Conservation (phyloP, 768 basidiomycete genomes). For the Boletellus emodensis region DNA sequence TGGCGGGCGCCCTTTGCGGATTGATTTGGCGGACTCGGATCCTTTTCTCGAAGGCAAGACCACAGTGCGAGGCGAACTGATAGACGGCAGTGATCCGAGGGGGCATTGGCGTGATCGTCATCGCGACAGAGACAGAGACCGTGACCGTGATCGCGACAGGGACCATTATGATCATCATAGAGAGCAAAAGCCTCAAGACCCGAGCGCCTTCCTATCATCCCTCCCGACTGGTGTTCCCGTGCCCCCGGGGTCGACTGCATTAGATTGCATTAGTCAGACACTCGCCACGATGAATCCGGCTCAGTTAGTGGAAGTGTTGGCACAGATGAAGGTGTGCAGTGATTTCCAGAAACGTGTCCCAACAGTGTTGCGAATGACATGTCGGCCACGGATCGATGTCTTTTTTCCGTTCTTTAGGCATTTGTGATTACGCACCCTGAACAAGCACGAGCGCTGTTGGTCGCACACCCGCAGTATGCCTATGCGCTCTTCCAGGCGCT, state of each 20-base stretch:
- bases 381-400: constrained; percentile 4
- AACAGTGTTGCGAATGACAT: constrained; percentile 20
- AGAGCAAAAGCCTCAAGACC: constrained; percentile 37
- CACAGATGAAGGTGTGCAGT: constrained; percentile 90
- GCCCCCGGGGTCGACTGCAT: constrained; percentile 62
- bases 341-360: constrained; percentile 17
- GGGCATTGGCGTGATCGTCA: constrained; percentile 44
- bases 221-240: constrained; percentile 77
- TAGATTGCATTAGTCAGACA: constrained; percentile 83
- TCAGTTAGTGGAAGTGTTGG: constrained; percentile 88
- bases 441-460: constrained; percentile 75
- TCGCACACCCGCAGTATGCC: constrained; percentile 85
- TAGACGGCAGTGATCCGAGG: constrained; percentile 55
- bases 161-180: constrained; percentile 31
- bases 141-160: constrained; percentile 52
- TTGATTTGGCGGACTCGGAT: constrained; percentile 92
- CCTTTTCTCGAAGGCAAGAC: constrained; percentile 90
- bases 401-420: constrained; percentile 54
- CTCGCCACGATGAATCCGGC: constrained; percentile 79
- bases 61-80: constrained; percentile 75
- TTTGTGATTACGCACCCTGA: constrained; percentile 91
- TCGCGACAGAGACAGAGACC: constrained; percentile 47
- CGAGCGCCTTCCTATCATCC: constrained; percentile 53
- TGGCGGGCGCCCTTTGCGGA: constrained; percentile 87
- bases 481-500: constrained; percentile 97